Base-by-base conservation (phyloP, 2,329 filamentous ascomycete genomes). In the Colletotrichum sp. region DNA sequence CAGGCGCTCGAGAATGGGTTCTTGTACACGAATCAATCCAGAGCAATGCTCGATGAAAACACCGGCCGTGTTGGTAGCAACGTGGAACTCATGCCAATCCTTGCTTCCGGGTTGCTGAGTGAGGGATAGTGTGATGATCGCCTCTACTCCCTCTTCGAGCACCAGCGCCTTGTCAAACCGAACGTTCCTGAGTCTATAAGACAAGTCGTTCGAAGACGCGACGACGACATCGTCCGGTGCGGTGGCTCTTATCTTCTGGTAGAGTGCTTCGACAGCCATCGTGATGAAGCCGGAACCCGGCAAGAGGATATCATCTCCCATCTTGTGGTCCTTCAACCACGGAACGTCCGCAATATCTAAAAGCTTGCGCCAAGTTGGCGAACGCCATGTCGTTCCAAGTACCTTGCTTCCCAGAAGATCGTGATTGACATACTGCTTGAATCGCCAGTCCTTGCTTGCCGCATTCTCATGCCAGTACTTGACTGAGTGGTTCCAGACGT, bases 241-340 rank as follows among this genome's bases (percentile, higher is more conserved):
- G 4, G 43, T 48, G 28, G 39, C 32, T 18, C 48, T 28, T 10
- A n/a, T 48, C 26, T 32, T 55, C 52, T 76, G 71, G 21, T 48
- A 52, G 16, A 71, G 52, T 12, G 71, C 74, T 36, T 76, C 74
- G 9, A 67, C 57, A 9, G 74, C 74, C 71, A 76, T 76, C 34
- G 74, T 32, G 21, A 70, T 18, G 10, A 60, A 76, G 8, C 66
- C 71, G 4, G 66, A 59, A 5, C 36, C 66, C 2, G 86, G 83
- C 61, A 84, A 83, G 78, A 87, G 83, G 71, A 83, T 83, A 43
- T 87, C 82, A 78, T 82, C 85, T 67, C 86, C 83, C 84, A 87
- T 85, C 60, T 80, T 73, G 79, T 87, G 86, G 75, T 87, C 84
- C 64, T 85, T 80, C 10, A 85, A 84, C 26, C 87, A 87, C 36